phyloP scores from a whole-genome alignment of 768 basidiomycete species.

The Trametes elegans region DNA sequence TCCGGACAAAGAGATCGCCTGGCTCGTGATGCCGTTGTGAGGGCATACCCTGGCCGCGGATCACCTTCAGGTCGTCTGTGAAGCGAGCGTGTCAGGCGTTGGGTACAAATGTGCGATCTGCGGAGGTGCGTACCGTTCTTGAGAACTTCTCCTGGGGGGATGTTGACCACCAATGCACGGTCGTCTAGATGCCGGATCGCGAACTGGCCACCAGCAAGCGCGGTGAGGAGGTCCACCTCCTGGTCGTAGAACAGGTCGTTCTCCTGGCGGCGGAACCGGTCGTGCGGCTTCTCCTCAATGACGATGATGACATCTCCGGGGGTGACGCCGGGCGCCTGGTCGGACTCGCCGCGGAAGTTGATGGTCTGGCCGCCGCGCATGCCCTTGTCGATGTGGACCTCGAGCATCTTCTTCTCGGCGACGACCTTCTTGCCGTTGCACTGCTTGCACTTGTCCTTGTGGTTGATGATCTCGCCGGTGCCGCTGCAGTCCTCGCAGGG shows the following conservation, averaged over 20 bases:
- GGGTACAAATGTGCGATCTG: neutral
- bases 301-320: constrained; percentile 96
- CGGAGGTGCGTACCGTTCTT: constrained; percentile 72
- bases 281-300: constrained; percentile 90
- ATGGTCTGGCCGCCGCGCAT: constrained; percentile 95
- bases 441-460: constrained; percentile 85
- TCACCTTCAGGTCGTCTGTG: constrained; percentile 84
- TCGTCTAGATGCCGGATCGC: constrained; percentile 93
- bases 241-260: constrained; percentile 84
- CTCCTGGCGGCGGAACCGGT: constrained; percentile 83
- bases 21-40: constrained; percentile 96
- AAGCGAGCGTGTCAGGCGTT: constrained; percentile 8
- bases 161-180: constrained; percentile 76
- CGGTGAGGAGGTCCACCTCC: constrained; percentile 92
- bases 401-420: constrained; percentile 94
- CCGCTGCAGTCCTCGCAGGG: constrained; percentile 92
- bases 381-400: constrained; percentile 97
- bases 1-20: constrained; percentile 87
- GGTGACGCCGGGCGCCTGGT: constrained; percentile 84
- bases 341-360: constrained; percentile 85
- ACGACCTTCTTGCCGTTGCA: constrained; percentile 96
- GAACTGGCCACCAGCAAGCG: constrained; percentile 89
- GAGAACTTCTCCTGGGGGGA: constrained; percentile 87
- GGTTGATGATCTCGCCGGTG: constrained; percentile 92
- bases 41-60: constrained; percentile 96